Percentiles rank a stretch among this genome's conserved stretches.
Evolutionary conservation across 2,329 filamentous ascomycete species (phyloP).

Genomic region (Rhynchosporium secalis): DNA sequence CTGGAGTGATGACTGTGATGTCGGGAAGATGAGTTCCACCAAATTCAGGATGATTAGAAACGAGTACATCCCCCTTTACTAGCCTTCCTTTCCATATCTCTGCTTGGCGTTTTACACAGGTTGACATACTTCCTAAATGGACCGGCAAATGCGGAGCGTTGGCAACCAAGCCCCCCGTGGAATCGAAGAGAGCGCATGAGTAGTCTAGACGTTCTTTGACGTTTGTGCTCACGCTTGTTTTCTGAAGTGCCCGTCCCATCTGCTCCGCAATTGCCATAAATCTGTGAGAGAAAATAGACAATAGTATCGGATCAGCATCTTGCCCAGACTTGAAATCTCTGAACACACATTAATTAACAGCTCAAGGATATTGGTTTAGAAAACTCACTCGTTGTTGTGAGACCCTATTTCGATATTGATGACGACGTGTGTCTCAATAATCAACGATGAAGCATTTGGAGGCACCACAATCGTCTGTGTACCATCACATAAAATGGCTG

Average conservation of each 20-base stretch:
- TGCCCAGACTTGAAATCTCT: conserved; percentile 28
- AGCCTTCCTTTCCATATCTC: conserved; percentile 78
- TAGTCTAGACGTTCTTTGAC: conserved; percentile 83
- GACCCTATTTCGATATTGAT: conserved; percentile 68
- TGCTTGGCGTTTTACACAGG: conserved; percentile 67
- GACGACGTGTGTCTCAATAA: conserved; percentile 84
- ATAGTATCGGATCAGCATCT: conserved; percentile 72
- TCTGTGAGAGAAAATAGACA: conserved; percentile 77
- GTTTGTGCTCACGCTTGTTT: conserved; percentile 77
- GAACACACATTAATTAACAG: conserved; percentile 5
- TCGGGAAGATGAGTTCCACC: conserved; percentile 83
- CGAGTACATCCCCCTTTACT: conserved; percentile 76
- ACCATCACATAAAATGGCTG: conserved; percentile 82
- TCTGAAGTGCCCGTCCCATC: conserved; percentile 77
- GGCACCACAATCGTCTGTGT: conserved; percentile 92
- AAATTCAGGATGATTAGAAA: conserved; percentile 82
- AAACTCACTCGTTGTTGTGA: conserved; percentile 48
- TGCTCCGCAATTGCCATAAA: conserved; percentile 88
- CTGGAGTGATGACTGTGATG: conserved; percentile 78
- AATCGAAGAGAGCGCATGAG: conserved; percentile 79
- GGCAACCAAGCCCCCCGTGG: conserved; percentile 72
- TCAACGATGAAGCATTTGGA: conserved; percentile 71
- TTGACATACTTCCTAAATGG: conserved; percentile 63
- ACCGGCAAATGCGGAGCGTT: conserved; percentile 81
- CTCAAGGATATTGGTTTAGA: background rate